Evolutionary conservation across 345 rosid species (phyloP).

Genomic region (Camelina neglecta): DNA sequence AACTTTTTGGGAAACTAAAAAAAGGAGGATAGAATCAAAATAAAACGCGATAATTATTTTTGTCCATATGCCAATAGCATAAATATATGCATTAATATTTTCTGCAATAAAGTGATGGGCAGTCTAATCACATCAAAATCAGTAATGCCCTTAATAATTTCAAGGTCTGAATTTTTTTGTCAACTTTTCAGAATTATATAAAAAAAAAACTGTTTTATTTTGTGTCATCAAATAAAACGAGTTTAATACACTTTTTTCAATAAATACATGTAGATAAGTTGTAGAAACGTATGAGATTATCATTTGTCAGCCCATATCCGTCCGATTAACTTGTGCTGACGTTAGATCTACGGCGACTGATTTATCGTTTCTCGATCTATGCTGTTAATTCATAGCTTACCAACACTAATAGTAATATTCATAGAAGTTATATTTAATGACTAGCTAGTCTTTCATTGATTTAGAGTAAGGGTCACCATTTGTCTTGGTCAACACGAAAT

Average conservation of each 20-base stretch:
- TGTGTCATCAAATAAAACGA: constrained; percentile 4
- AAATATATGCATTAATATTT: constrained; percentile 42
- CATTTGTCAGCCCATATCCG: constrained; percentile 6
- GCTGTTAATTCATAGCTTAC: not conserved
- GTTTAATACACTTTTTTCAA: not conserved
- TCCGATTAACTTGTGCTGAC: constrained; percentile 17
- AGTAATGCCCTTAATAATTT: constrained; percentile 51
- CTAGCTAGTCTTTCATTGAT: constrained; percentile 20
- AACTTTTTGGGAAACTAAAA: constrained; percentile 48
- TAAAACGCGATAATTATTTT: constrained; percentile 42
- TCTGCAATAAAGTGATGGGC: constrained; percentile 54
- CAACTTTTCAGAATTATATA: constrained; percentile 37
- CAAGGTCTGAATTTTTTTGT: constrained; percentile 31
- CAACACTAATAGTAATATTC: not conserved
- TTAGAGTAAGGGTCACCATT: constrained; percentile 3
- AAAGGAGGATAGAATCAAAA: constrained; percentile 30
- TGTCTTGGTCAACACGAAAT: constrained; percentile 42
- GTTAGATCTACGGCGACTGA: constrained; percentile 19
- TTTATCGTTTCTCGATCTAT: too few species aligned
- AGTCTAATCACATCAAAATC: constrained; percentile 61
- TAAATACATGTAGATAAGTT: constrained; percentile 9
- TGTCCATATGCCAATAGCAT: constrained; percentile 43
- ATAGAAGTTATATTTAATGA: constrained; percentile 7
- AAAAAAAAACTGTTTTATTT: not conserved
- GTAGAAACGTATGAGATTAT: constrained; percentile 22